Conservation (phyloP, 2,329 filamentous ascomycete genomes). For the Dactylellina parvicollis region DNA sequence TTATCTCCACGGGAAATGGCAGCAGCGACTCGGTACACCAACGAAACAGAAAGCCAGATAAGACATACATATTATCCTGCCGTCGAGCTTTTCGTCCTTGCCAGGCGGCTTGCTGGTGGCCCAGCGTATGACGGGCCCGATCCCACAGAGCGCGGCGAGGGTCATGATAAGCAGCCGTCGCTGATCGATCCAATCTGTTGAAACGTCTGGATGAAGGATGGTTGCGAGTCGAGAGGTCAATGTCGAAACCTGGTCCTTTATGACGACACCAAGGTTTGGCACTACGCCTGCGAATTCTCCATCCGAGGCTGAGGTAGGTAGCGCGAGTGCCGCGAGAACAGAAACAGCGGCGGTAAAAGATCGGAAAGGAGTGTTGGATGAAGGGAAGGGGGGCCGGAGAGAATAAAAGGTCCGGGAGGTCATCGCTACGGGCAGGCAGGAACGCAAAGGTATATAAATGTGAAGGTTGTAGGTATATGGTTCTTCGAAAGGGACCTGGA, state of each 20-base stretch:
- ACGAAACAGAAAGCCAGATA: background rate
- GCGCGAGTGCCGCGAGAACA: slow-evolving; percentile 29
- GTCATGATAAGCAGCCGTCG: slow-evolving; percentile 46
- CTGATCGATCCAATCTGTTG: slow-evolving; percentile 25
- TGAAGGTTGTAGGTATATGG: background rate
- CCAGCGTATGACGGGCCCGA: slow-evolving; percentile 46
- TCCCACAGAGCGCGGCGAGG: slow-evolving; percentile 35
- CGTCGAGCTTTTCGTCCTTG: slow-evolving; percentile 37
- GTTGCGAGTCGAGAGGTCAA: slow-evolving; percentile 17
- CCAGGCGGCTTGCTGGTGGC: slow-evolving; percentile 15
- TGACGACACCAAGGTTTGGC: slow-evolving; percentile 42
- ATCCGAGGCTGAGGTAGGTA: slow-evolving; percentile 35
- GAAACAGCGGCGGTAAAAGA: slow-evolving; percentile 4
- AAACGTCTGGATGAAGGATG: slow-evolving; percentile 12
- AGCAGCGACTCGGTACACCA: background rate
- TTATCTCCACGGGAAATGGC: background rate
- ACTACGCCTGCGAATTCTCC: slow-evolving; percentile 17
- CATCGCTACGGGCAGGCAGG: slow-evolving; percentile 20
- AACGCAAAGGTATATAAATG: slow-evolving; percentile 11
- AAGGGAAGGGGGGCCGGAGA: too few relatives aligned
- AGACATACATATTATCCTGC: slow-evolving; percentile 50
- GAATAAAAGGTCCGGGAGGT: slow-evolving; percentile 1
- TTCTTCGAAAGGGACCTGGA: background rate
- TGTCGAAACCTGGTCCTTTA: slow-evolving; percentile 29
- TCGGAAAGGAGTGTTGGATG: too few relatives aligned